Percentiles rank a stretch among this genome's conserved stretches.
Evolutionary conservation across 2,329 filamentous ascomycete species (phyloP).

Genomic region (Xylaria sp.): DNA sequence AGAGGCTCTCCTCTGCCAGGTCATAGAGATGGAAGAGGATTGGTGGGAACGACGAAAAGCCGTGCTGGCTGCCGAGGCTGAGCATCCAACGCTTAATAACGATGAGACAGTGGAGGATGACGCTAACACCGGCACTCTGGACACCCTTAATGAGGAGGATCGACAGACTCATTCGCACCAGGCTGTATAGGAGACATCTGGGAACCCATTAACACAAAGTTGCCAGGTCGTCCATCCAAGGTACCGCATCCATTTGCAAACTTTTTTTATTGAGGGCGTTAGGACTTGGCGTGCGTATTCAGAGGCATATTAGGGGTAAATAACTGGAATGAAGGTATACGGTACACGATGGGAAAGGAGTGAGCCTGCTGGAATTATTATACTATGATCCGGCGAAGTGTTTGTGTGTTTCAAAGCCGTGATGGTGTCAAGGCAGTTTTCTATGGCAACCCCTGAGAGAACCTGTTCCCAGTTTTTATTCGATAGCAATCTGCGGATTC

Average conservation of each 20-base stretch:
- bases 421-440: background rate
- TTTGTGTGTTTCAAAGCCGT: background rate
- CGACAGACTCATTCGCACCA: conserved; percentile 4
- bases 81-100: conserved; percentile 1
- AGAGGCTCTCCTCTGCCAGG: conserved; percentile 70
- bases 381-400: background rate
- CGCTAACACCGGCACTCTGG: conserved; percentile 17
- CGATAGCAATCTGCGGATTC: background rate
- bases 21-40: conserved; percentile 61
- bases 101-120: conserved; percentile 12
- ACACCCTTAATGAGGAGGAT: conserved; percentile 5
- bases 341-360: background rate
- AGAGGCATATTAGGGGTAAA: background rate
- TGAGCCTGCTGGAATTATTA: background rate
- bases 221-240: background rate
- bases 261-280: background rate
- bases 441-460: background rate
- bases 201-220: background rate
- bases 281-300: background rate
- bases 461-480: background rate
- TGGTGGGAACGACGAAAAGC: conserved; percentile 55
- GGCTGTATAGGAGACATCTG: conserved; percentile 5
- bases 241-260: background rate
- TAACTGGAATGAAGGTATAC: background rate
- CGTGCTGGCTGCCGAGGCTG: conserved; percentile 40